A percentile compares a stretch with the other conserved stretches of the same genome.
Conservation (phyloP, 306 rosid species). For the Ammopiptanthus mongolicus region DNA sequence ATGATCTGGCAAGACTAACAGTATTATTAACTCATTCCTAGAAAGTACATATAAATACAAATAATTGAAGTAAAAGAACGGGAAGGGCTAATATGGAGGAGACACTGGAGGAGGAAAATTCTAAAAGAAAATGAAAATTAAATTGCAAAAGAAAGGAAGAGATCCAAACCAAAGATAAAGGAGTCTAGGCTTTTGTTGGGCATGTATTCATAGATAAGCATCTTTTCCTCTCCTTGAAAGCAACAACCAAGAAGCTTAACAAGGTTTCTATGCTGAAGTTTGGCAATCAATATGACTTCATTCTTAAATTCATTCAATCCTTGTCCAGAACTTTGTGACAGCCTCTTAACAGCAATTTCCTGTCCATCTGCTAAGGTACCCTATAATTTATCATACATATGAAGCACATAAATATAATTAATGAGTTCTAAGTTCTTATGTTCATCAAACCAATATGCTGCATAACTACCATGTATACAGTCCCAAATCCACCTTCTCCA, state of each 20-base stretch:
- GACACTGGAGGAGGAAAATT: background rate
- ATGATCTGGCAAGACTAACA: conserved; percentile 18
- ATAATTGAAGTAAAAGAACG: background rate
- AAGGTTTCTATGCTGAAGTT: conserved; percentile 32
- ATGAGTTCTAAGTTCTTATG: background rate
- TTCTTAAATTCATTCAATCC: conserved; percentile 32
- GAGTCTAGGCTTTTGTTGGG: conserved; percentile 32
- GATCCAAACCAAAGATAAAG: conserved; percentile 26
- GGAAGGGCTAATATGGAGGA: background rate
- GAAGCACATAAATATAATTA: background rate
- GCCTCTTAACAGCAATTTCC: conserved; percentile 32
- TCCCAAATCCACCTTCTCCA: conserved; percentile 39
- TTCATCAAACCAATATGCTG: background rate
- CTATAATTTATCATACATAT: conserved; percentile 9
- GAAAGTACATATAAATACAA: no score
- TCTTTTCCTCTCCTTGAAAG: conserved; percentile 28
- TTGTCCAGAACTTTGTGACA: conserved; percentile 34
- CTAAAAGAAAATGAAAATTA: background rate
- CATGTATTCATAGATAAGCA: conserved; percentile 32
- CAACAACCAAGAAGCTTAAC: conserved; percentile 32
- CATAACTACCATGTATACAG: conserved; percentile 27
- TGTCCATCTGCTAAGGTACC: conserved; percentile 22
- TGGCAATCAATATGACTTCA: conserved; percentile 29
- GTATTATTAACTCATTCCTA: background rate
- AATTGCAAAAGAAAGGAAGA: background rate